Conservation (phyloP, 805 yeast genomes). For the Candida ascalaphidarum region DNA sequence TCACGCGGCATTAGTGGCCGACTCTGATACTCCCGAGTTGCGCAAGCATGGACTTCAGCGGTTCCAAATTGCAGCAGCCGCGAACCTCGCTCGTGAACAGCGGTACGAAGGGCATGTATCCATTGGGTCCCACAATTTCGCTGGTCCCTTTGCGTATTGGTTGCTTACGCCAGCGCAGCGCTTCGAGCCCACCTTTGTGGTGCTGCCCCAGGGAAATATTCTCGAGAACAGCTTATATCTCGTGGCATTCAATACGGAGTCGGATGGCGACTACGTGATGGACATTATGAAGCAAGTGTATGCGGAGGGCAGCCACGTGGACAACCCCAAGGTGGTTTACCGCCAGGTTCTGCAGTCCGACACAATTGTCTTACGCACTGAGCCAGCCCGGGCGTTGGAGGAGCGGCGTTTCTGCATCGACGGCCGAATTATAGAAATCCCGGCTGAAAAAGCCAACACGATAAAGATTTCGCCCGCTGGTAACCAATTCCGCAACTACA, state of each 20-base stretch:
- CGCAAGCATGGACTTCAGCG: conserved; percentile 57
- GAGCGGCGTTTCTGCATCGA: conserved; percentile 58
- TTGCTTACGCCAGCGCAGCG: conserved; percentile 45
- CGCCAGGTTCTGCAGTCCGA: conserved; percentile 12
- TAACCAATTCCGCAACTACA: too few relatives aligned
- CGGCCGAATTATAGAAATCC: conserved; percentile 41
- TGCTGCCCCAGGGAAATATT: conserved; percentile 53
- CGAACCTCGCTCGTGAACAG: conserved; percentile 43
- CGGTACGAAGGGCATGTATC: conserved; percentile 36
- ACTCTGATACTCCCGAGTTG: conserved; percentile 63
- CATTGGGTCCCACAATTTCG: conserved; percentile 7
- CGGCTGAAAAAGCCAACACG: conserved; percentile 9
- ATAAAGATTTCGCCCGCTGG: too few relatives aligned
- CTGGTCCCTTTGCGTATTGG: conserved; percentile 50
- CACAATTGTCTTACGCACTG: conserved; percentile 9
- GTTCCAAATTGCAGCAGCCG: conserved; percentile 60
- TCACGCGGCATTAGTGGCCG: conserved; percentile 80
- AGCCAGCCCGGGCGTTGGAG: conserved; percentile 5
- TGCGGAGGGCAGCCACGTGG: conserved; percentile 44
- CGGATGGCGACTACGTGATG: conserved; percentile 30
- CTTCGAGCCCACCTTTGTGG: conserved; percentile 53
- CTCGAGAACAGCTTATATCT: conserved; percentile 34
- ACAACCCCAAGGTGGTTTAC: conserved; percentile 42
- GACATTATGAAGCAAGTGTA: conserved; percentile 52
- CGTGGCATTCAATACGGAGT: conserved; percentile 34